These are phyloP conservation scores for Chytriomyces hyalinus DNA, from an alignment of 192 early-diverging fungal species.

Conservation along the genomic window DNA sequence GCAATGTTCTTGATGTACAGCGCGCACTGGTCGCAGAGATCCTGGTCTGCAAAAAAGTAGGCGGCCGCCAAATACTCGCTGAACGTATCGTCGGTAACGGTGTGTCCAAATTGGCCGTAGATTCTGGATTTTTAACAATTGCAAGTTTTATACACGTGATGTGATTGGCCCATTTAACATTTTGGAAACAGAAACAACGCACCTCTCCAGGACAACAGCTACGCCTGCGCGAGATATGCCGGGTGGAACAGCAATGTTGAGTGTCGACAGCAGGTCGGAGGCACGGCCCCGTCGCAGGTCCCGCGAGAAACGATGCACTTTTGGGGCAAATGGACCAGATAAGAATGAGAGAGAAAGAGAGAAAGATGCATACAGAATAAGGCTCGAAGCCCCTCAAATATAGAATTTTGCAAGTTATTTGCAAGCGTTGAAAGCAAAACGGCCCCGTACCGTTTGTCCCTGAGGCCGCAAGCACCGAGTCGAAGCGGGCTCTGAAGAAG, in stretches of 20 bases:
- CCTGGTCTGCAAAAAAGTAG: slow-evolving; percentile 15
- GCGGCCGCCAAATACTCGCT: not conserved
- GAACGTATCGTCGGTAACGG: slow-evolving; percentile 6
- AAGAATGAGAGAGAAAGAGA: no score
- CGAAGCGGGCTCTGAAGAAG: slow-evolving; percentile 6
- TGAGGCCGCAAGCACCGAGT: not conserved
- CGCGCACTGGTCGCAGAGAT: slow-evolving; percentile 16
- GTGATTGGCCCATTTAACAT: not conserved
- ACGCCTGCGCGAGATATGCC: slow-evolving; percentile 12
- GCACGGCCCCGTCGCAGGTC: not conserved
- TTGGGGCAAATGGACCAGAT: not conserved
- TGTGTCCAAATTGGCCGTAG: slow-evolving; percentile 22
- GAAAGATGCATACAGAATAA: not conserved
- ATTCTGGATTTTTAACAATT: no score
- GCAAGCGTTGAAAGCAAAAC: not conserved
- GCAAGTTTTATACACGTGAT: no score
- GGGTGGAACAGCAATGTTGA: not conserved
- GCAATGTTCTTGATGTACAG: not conserved
- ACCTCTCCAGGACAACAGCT: slow-evolving; percentile 8
- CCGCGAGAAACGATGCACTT: not conserved
- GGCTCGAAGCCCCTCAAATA: not conserved
- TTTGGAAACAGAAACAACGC: not conserved
- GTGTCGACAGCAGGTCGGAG: not conserved
- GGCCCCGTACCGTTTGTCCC: not conserved
- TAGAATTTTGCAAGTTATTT: no score